These are phyloP conservation scores for Eremochloa ophiuroides DNA, from an alignment of 176 grass and related monocot genomes.

Conservation along the genomic window DNA sequence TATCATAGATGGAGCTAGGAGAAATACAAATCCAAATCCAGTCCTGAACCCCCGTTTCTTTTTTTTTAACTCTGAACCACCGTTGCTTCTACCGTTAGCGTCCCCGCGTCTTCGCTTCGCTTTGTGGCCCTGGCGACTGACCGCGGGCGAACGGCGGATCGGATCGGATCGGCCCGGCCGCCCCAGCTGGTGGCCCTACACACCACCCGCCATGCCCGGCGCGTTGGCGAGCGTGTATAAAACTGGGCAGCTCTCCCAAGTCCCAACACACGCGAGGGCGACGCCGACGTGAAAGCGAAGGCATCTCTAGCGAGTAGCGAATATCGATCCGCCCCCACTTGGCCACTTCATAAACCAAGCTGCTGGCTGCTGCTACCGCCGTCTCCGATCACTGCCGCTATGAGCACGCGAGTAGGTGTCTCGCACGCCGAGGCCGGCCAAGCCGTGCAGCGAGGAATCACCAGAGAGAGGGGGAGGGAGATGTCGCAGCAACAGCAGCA, in stretches of 20 bases:
- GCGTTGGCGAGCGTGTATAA: background rate
- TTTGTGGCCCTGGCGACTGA: background rate
- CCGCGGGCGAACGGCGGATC: background rate
- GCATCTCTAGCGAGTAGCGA: background rate
- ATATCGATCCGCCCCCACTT: background rate
- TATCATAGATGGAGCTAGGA: background rate
- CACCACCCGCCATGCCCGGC: background rate
- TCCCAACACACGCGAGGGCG: background rate
- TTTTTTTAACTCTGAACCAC: no score
- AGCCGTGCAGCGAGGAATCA: background rate
- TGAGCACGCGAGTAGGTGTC: background rate
- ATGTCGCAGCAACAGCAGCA: background rate
- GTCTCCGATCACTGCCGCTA: background rate
- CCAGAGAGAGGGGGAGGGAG: background rate
- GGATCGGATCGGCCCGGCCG: background rate
- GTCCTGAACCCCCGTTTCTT: background rate
- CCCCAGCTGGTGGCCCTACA: background rate
- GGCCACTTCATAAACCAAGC: background rate
- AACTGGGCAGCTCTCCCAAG: background rate
- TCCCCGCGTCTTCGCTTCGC: background rate
- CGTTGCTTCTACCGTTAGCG: background rate
- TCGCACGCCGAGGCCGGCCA: background rate
- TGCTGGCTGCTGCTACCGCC: background rate
- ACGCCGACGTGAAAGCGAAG: slow-evolving; percentile 1
- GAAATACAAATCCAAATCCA: background rate